phyloP scores from a whole-genome alignment of 2,329 filamentous ascomycete genomes.

The Penicillium sp. region DNA sequence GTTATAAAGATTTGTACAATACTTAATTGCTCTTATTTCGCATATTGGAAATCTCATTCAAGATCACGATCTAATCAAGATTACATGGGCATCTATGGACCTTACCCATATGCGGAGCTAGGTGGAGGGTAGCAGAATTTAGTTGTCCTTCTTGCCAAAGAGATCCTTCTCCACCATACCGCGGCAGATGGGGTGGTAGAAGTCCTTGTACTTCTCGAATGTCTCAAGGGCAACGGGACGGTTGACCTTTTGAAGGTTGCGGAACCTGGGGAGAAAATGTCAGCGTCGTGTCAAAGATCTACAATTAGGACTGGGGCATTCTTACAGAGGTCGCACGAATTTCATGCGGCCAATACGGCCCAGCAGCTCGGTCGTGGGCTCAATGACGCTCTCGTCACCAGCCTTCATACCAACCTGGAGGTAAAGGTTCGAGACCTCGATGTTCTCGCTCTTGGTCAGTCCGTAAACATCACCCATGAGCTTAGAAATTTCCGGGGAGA shows the following conservation, averaged over 20 bases:
- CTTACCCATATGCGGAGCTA: neutral
- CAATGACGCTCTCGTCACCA: slow-evolving; percentile 68
- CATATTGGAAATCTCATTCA: neutral
- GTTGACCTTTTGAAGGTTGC: slow-evolving; percentile 73
- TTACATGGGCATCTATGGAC: neutral
- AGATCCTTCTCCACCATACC: slow-evolving; percentile 86
- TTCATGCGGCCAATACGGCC: slow-evolving; percentile 92
- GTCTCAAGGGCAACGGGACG: slow-evolving; percentile 74
- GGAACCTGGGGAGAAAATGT: slow-evolving; percentile 45
- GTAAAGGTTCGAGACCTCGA: slow-evolving; percentile 81
- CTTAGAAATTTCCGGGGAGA: slow-evolving; percentile 67
- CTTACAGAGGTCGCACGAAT: slow-evolving; percentile 82
- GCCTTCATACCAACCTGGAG: slow-evolving; percentile 77
- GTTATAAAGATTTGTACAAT: slow-evolving; percentile 17
- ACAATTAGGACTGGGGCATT: neutral
- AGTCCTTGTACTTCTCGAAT: slow-evolving; percentile 83
- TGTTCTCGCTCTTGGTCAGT: slow-evolving; percentile 74
- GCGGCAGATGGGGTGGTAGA: slow-evolving; percentile 93
- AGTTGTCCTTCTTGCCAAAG: slow-evolving; percentile 45
- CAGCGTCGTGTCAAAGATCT: slow-evolving; percentile 6
- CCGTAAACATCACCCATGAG: slow-evolving; percentile 75
- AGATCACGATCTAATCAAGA: neutral
- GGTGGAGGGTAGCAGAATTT: neutral
- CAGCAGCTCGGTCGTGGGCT: slow-evolving; percentile 72
- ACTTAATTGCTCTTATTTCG: slow-evolving; percentile 6